Base-by-base conservation (phyloP, 2,329 filamentous ascomycete genomes). In the Cytospora mali region DNA sequence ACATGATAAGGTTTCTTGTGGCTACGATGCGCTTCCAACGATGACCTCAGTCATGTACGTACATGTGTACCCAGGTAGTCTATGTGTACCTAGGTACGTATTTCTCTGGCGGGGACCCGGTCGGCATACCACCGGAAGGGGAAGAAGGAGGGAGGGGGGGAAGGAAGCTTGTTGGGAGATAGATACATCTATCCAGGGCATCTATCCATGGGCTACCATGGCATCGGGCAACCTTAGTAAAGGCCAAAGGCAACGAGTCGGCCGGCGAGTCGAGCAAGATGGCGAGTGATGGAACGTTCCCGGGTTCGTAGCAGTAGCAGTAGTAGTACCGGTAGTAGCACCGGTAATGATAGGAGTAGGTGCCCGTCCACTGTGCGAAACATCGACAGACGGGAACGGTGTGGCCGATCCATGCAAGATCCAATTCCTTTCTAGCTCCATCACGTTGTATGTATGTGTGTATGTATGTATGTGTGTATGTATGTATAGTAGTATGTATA, bases 241-340 rank as follows among this genome's bases (percentile, higher is more conserved):
- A 5, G 10, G n/a, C 7, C 9, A 21, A 46, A 13, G 10, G 3
- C 2, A 4, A 46, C 21, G 4, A 23, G 42, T 11, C n/a, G 7
- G 9, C 18, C 35, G n/a, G 42, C n/a, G 28, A 31, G 55, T 21
- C 48, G 49, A 42, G 13, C 49, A 59, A 27, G 16, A 39, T 39
- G 35, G 35, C 13, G 33, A 14, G 35, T n/a, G 63, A 66, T 66
- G 64, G 58, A 64, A 66, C 64, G 64, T 66, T 66, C 42, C 62
- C 62, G 21, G 29, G 4, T n/a, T 9, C 42, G 18, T 21, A 11
- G n/a, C 14, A 33, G 31, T 33, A 33, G 42, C 13, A 46, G 42
- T 21, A 46, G 42, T 9, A 13, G 39, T 52, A 14, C 13, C 28
- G 50, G 27, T 48, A 23, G 39, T 39, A 21, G n/a, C n/a, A 28